These are phyloP conservation scores for Penicillium sp. DNA, from an alignment of 2,329 filamentous ascomycete species.

Conservation along the genomic window DNA sequence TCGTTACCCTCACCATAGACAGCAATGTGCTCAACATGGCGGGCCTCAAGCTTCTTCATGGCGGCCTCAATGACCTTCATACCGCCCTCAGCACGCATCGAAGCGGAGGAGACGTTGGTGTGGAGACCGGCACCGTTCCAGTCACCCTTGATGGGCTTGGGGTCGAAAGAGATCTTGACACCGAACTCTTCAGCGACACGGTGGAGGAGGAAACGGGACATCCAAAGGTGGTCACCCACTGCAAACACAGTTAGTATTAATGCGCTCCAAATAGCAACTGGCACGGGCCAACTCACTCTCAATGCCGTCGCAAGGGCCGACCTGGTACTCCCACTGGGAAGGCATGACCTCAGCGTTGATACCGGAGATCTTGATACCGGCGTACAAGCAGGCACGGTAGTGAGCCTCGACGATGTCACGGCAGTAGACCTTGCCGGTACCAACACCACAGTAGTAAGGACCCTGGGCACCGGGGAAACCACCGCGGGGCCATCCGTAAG, in stretches of 20 bases:
- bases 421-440: constrained; percentile 93
- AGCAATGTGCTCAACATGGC: constrained; percentile 75
- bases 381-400: constrained; percentile 82
- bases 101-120: constrained; percentile 83
- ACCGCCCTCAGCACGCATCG: constrained; percentile 82
- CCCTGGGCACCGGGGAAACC: constrained; percentile 88
- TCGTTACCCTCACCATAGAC: constrained; percentile 96
- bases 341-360: constrained; percentile 99
- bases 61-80: constrained; percentile 88
- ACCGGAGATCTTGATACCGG: constrained; percentile 86
- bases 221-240: constrained; percentile 96
- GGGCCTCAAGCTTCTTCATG: constrained; percentile 74
- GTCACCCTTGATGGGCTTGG: constrained; percentile 89
- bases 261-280: too few species aligned
- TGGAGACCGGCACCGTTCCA: constrained; percentile 96
- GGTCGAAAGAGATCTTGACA: constrained; percentile 86
- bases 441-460: constrained; percentile 96
- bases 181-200: constrained; percentile 94
- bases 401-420: constrained; percentile 94
- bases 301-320: constrained; percentile 82
- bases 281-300: constrained; percentile 63
- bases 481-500: constrained; percentile 82
- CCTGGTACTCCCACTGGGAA: constrained; percentile 96
- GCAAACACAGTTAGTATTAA: constrained; percentile 22
- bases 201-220: constrained; percentile 79